These are phyloP conservation scores for Aspergillus uvarum DNA, from an alignment of 2,329 filamentous ascomycete species.

Conservation along the genomic window DNA sequence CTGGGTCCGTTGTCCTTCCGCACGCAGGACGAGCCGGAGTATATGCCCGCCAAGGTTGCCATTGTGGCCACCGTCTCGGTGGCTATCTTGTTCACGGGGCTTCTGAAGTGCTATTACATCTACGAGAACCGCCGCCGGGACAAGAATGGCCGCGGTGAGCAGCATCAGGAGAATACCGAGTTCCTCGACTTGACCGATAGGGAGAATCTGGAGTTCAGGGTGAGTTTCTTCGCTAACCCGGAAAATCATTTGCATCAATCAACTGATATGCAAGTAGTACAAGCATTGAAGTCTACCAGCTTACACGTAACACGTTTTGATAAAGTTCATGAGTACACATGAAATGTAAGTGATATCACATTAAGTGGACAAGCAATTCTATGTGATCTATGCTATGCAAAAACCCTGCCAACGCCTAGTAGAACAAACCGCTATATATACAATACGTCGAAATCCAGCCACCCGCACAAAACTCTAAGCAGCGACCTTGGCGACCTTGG, in stretches of 20 bases:
- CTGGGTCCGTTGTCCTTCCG: constrained; percentile 48
- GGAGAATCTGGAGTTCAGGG: constrained; percentile 30
- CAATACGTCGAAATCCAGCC: background rate
- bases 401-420: background rate
- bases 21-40: constrained; percentile 43
- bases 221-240: constrained; percentile 4
- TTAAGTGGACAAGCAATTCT: background rate
- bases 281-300: constrained; percentile 3
- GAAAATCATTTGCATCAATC: background rate
- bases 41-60: constrained; percentile 41
- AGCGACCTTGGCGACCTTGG: constrained; percentile 15
- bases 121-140: constrained; percentile 34
- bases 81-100: constrained; percentile 27
- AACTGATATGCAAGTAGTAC: background rate
- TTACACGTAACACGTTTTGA: no score
- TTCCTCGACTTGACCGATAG: constrained; percentile 36
- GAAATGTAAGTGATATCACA: background rate
- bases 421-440: background rate
- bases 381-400: constrained; percentile 13
- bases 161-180: constrained; percentile 25
- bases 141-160: constrained; percentile 18
- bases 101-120: constrained; percentile 27
- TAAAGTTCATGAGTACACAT: no score
- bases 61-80: constrained; percentile 36
- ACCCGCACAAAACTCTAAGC: constrained; percentile 16